phyloP scores from a whole-genome alignment of 2,329 filamentous ascomycete genomes.

The Zasmidium citrigriseum region DNA sequence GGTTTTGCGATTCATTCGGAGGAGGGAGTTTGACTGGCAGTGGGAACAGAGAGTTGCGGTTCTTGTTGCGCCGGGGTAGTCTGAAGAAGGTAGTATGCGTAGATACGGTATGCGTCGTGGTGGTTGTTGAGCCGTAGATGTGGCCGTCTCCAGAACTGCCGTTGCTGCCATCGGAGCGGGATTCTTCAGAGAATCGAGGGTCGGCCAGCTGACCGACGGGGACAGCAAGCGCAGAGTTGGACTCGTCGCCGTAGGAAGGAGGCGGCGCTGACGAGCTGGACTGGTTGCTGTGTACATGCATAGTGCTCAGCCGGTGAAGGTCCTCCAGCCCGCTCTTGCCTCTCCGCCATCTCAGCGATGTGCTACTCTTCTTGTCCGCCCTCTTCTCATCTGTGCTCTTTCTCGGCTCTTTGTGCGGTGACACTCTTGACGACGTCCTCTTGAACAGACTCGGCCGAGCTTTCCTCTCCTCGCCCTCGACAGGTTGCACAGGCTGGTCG shows the following conservation, averaged over 20 bases:
- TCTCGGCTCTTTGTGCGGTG: constrained; percentile 10
- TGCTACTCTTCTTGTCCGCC: constrained; percentile 23
- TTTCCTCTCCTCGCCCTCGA: constrained; percentile 14
- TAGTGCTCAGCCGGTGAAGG: constrained; percentile 61
- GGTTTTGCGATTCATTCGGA: constrained; percentile 48
- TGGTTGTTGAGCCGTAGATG: constrained; percentile 57
- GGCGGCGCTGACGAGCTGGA: constrained; percentile 41
- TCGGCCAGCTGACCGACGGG: constrained; percentile 49
- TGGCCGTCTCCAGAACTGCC: constrained; percentile 57
- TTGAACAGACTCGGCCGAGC: constrained; percentile 28
- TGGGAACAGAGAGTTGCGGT: constrained; percentile 78
- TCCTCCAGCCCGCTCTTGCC: constrained; percentile 38
- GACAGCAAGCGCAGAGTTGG: constrained; percentile 62
- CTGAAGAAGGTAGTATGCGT: constrained; percentile 74
- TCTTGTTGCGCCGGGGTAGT: constrained; percentile 74
- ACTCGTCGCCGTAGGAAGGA: constrained; percentile 63
- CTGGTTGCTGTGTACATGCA: constrained; percentile 40
- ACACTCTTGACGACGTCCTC: constrained; percentile 24
- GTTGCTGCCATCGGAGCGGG: constrained; percentile 75
- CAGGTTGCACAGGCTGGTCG: constrained; percentile 7
- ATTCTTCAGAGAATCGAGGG: constrained; percentile 75
- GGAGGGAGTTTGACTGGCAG: constrained; percentile 72
- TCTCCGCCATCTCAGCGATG: constrained; percentile 29
- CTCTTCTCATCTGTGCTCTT: constrained; percentile 22
- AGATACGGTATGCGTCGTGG: constrained; percentile 63